Evolutionary conservation across 2,329 filamentous ascomycete genomes (phyloP), one percentile per base, ranked within the genome.

Genomic region (Ophidiomyces ophidiicola): DNA sequence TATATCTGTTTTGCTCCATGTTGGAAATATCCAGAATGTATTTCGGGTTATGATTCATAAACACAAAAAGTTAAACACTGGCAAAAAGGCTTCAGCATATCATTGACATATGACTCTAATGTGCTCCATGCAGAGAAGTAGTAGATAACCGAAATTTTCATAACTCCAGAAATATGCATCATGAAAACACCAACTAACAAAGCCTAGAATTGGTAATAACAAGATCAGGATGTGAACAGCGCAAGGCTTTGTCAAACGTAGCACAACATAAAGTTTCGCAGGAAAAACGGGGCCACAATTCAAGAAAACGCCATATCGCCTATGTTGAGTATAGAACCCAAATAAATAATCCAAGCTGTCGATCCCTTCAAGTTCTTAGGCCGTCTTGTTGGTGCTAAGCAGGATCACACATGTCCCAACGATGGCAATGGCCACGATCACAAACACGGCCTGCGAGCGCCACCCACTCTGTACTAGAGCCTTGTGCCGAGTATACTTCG

Each of bases 391-490:
- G 4, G 62, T 65, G 24, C 55, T 59, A 44, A 67, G 44, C 40
- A 67, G 62, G 42, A 67, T 45, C 17, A 64, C 57, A 48, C 64
- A 67, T 42, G 63, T 61, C 6, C 57, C 63, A 36, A 67, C 46
- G 42, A 67, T 67, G 6, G 58, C 59, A 3, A 52, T 50, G n/a
- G 62, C 61, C 6, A 67, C 58, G 15, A 66, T 47, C 4, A 56
- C 56, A 47, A 65, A 63, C n/a, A 93, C 82, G 29, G 79, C 60
- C 57, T 96, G 87, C 25, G 90, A 96, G 61, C 85, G 88, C 81
- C 83, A 90, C 1, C 90, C 90, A 20, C 78, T 82, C 64, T 98
- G 90, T 26, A 98, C 90, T 46, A 96, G 71, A 0, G 90, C 90
- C 18, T 72, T 71, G 48, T 78, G 76, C 26, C 73, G 70, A 50